phyloP scores from a whole-genome alignment of 192 early-diverging fungal species.

The Powellomyces hirtus region DNA sequence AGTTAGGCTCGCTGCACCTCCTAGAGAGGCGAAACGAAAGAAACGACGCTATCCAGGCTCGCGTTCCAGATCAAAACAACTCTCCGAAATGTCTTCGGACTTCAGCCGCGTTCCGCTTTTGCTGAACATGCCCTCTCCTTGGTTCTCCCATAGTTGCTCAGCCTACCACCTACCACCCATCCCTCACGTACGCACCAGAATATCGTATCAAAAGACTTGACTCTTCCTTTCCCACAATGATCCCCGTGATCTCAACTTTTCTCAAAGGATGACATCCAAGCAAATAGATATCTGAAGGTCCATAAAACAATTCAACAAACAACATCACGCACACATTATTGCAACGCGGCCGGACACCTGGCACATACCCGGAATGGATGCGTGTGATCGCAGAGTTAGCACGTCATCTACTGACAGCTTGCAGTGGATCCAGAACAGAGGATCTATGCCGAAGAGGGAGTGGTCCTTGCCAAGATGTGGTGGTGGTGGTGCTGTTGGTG shows the following conservation, averaged over 20 bases:
- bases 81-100: too few relatives aligned
- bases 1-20: too few relatives aligned
- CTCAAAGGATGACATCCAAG: slow-evolving; percentile 11
- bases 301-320: too few relatives aligned
- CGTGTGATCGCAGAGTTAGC: background rate
- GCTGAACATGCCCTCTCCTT: too few relatives aligned
- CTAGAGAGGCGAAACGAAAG: too few relatives aligned
- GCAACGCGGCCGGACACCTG: background rate
- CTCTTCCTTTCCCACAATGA: slow-evolving; percentile 25
- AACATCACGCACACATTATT: background rate
- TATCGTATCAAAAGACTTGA: slow-evolving; percentile 7
- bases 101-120: too few relatives aligned
- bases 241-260: slow-evolving; percentile 22
- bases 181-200: slow-evolving; percentile 6
- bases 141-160: too few relatives aligned
- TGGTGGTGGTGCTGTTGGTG: too few relatives aligned
- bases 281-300: slow-evolving; percentile 20
- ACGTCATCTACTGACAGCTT: slow-evolving; percentile 15
- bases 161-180: too few relatives aligned
- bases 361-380: slow-evolving; percentile 3
- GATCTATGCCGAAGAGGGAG: slow-evolving; percentile 23
- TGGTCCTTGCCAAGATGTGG: too few relatives aligned
- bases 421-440: slow-evolving; percentile 20
- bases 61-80: background rate
- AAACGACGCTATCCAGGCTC: too few relatives aligned